These are phyloP conservation scores for Symbiodinium natans DNA, from an alignment of 73 alveolate genomes.

Conservation along the genomic window DNA sequence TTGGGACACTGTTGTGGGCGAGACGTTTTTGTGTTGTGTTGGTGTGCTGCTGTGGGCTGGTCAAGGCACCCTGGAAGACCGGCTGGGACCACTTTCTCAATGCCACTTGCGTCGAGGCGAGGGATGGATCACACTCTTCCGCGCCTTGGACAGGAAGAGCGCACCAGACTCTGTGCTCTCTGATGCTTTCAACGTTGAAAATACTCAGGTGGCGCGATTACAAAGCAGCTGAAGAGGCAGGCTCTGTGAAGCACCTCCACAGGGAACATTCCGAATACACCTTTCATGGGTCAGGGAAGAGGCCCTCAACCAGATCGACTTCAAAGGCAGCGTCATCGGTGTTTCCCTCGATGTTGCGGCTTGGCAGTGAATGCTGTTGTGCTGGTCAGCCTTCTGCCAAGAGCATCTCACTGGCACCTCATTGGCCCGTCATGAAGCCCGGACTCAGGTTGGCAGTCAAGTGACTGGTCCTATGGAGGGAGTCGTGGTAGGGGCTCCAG, in stretches of 20 bases:
- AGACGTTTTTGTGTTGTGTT: neutral
- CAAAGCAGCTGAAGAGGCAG: conserved; percentile 54
- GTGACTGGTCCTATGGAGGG: neutral
- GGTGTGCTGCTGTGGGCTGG: neutral
- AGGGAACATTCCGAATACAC: too few relatives aligned
- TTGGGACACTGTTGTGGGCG: neutral
- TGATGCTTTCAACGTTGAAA: neutral
- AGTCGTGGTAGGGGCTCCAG: conserved; percentile 19
- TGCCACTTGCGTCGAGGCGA: conserved; percentile 86
- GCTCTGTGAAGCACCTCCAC: neutral
- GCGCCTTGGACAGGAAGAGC: neutral
- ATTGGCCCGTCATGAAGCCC: too few relatives aligned
- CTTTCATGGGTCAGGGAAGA: conserved; percentile 85
- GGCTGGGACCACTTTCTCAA: conserved; percentile 62
- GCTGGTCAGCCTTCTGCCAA: neutral
- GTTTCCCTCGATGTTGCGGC: conserved; percentile 30
- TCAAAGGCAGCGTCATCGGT: conserved; percentile 66
- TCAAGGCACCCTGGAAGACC: conserved; percentile 51
- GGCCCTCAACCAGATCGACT: conserved; percentile 85
- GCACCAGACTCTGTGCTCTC: neutral
- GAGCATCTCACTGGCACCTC: too few relatives aligned
- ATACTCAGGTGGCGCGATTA: conserved; percentile 49
- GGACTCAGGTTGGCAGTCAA: neutral
- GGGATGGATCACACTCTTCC: conserved; percentile 92
- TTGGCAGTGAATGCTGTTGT: neutral